These are phyloP conservation scores for Epichloe bromicola DNA, from an alignment of 2,329 filamentous ascomycete genomes.

Conservation along the genomic window DNA sequence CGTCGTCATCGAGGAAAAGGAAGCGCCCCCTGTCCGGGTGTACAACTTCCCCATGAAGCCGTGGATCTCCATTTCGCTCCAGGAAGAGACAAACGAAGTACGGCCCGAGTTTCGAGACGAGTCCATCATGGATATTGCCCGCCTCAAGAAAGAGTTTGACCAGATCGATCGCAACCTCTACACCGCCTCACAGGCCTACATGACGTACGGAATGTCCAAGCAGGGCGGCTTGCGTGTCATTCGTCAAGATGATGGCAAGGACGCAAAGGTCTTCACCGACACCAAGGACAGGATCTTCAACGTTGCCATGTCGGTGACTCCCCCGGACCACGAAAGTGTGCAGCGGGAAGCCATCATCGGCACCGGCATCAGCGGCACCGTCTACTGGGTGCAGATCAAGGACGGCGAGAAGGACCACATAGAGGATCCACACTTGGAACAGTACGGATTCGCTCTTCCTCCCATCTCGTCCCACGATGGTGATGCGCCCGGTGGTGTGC, in stretches of 20 bases:
- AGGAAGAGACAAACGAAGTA: constrained; percentile 39
- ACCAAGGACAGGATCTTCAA: constrained; percentile 93
- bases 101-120: constrained; percentile 61
- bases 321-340: constrained; percentile 38
- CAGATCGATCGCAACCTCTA: constrained; percentile 91
- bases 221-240: constrained; percentile 88
- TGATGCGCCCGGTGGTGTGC: constrained; percentile 77
- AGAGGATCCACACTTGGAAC: constrained; percentile 65
- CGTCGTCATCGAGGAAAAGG: constrained; percentile 52
- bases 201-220: constrained; percentile 88
- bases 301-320: constrained; percentile 65
- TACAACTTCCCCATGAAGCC: constrained; percentile 96
- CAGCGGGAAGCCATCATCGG: constrained; percentile 76
- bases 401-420: constrained; percentile 68
- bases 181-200: constrained; percentile 79
- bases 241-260: constrained; percentile 81
- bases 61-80: constrained; percentile 79
- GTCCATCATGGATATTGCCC: constrained; percentile 80
- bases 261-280: constrained; percentile 83
- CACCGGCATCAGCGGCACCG: constrained; percentile 85
- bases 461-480: constrained; percentile 77
- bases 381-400: constrained; percentile 86
- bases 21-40: constrained; percentile 58
- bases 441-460: constrained; percentile 78
- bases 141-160: constrained; percentile 94